Evolutionary conservation across 2,329 filamentous ascomycete genomes (phyloP).

Genomic region (Fusarium xyrophilum): DNA sequence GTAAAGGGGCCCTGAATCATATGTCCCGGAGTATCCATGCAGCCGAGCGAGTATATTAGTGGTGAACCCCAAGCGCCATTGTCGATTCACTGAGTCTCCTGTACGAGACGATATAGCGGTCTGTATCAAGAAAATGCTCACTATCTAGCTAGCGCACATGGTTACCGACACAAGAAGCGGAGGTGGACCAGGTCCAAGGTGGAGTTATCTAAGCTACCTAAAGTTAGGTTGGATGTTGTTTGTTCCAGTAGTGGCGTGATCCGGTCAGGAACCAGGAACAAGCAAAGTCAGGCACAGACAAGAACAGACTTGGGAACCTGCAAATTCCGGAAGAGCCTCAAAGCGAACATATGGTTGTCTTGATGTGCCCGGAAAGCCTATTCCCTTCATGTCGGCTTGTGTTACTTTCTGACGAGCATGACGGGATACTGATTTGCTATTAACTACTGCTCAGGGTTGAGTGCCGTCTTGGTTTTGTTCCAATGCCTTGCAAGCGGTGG

Average conservation of each 20-base stretch:
- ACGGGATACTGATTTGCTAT: not conserved
- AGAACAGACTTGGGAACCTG: slow-evolving; percentile 4
- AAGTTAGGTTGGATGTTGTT: slow-evolving; percentile 1
- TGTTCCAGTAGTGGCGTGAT: slow-evolving; percentile 27
- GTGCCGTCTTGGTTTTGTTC: slow-evolving; percentile 11
- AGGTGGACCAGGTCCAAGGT: slow-evolving; percentile 23
- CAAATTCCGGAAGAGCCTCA: slow-evolving; percentile 16
- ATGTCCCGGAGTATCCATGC: not conserved
- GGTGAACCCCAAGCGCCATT: not conserved
- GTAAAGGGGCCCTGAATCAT: slow-evolving; percentile 1
- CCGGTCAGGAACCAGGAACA: slow-evolving; percentile 36
- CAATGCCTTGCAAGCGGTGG: slow-evolving; percentile 1
- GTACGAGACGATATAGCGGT: slow-evolving; percentile 15
- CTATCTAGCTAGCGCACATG: not conserved
- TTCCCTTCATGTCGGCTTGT: not conserved
- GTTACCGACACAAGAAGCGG: not conserved
- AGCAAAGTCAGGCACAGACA: slow-evolving; percentile 21
- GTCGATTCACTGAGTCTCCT: not conserved
- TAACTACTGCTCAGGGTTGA: not conserved
- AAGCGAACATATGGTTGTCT: not conserved
- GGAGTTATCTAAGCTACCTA: slow-evolving; percentile 20
- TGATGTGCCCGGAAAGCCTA: not conserved
- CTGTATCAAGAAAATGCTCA: slow-evolving; percentile 17
- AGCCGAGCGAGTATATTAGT: not conserved
- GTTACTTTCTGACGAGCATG: not conserved